Base-by-base conservation (phyloP, 1,139 yeast species). In the Wickerhamiella pararugosa region DNA sequence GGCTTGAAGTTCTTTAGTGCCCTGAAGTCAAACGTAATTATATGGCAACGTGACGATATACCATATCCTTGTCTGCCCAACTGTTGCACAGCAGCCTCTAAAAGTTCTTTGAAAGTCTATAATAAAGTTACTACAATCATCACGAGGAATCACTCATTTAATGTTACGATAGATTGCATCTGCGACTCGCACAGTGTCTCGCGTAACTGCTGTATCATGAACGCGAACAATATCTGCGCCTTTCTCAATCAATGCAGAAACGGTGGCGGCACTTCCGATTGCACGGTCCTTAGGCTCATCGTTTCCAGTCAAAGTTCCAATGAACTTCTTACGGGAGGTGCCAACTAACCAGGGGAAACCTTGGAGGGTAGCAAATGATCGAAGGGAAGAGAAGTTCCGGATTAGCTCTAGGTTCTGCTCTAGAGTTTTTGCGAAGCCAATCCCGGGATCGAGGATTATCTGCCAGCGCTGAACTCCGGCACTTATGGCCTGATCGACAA, bases 391-490 rank as follows among this genome's bases (percentile, higher is more conserved):
- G 3, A 80, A 69, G 44, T 76, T 66, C 45, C 75, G 71, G 28
- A 90, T 66, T 1, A 86, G 53, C 8, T 70, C 68, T 36, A 87
- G 53, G 57, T 87, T 90, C 54, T 87, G 95, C 7, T 59, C 51
- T 36, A 70, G 54, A 43, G 69, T 70, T 58, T 90, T 90, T 21
- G 97, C 96, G 62, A 90, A 90, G 1, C 98, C 98, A 42, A 90
- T 63, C 1, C 98, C 98, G 0, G 99, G 98, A 59, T 90, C 99
- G 8, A 86, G 57, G 11, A 92, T 76, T 2, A 90, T 64, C 60
- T 90, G 97, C 95, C 96, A 90, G 58, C 92, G 75, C 45, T 69
- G 68, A 1, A 90, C 74, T 1, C 95, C 95, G 0, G 62, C 63
- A 0, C 53, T 56, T 40, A 73, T 63, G 7, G 95, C 94, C 43